Percentiles rank a stretch among this genome's conserved stretches.
Evolutionary conservation across 2,329 filamentous ascomycete species (phyloP).

Genomic region (Fonsecaea nubica): DNA sequence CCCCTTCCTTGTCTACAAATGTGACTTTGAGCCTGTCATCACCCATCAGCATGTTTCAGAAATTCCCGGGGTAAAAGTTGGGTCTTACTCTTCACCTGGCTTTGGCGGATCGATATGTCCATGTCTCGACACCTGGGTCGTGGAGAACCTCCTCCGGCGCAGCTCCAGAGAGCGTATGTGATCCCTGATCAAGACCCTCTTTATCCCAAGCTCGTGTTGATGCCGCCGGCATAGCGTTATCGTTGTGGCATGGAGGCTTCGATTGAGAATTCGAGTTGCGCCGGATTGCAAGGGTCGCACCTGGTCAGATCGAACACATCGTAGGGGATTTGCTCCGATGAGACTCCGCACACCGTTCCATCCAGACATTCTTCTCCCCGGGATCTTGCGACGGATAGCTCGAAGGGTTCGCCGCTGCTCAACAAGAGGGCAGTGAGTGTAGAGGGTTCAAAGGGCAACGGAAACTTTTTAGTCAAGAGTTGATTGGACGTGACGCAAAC

Average conservation of each 20-base stretch:
- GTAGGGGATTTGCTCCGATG: slow-evolving; percentile 4
- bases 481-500: slow-evolving; percentile 1
- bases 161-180: slow-evolving; percentile 40
- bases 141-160: slow-evolving; percentile 66
- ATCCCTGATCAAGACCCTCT: slow-evolving; percentile 36
- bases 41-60: slow-evolving; percentile 5
- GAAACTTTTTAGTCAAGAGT: neutral
- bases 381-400: neutral
- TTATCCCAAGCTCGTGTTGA: slow-evolving; percentile 31
- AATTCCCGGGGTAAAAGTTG: neutral
- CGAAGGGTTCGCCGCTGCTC: neutral
- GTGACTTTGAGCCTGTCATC: slow-evolving; percentile 76
- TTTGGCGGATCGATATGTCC: slow-evolving; percentile 84
- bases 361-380: slow-evolving; percentile 22
- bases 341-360: slow-evolving; percentile 18
- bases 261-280: slow-evolving; percentile 15
- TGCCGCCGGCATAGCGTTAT: slow-evolving; percentile 32
- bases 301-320: slow-evolving; percentile 14
- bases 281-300: slow-evolving; percentile 4
- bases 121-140: slow-evolving; percentile 67
- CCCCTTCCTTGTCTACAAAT: slow-evolving; percentile 89
- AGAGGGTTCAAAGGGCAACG: neutral
- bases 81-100: slow-evolving; percentile 83
- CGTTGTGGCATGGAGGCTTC: slow-evolving; percentile 8
- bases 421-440: neutral